Conservation (phyloP, 2,329 filamentous ascomycete genomes). For the Simplicillium aogashimaense region DNA sequence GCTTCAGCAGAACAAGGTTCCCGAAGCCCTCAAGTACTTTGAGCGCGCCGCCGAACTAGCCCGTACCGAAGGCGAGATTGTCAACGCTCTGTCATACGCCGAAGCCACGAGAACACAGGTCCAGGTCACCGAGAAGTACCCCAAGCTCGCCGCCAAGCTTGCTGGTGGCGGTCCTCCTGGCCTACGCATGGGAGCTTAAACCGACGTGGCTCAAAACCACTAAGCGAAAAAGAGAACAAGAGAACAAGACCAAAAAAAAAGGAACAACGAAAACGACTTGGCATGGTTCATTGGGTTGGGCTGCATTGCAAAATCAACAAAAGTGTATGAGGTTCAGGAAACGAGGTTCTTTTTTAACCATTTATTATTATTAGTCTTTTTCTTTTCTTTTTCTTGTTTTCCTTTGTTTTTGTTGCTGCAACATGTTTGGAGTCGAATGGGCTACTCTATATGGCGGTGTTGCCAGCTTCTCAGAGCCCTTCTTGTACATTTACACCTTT, state of each 20-base stretch:
- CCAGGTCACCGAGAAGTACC: slow-evolving; percentile 81
- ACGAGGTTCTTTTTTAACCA: too few relatives aligned
- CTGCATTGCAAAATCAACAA: too few relatives aligned
- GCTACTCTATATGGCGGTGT: too few relatives aligned
- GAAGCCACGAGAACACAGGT: slow-evolving; percentile 95
- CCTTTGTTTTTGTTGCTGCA: background rate
- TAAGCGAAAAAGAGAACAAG: background rate
- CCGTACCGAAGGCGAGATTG: slow-evolving; percentile 87
- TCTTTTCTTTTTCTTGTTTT: background rate
- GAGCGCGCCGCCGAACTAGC: slow-evolving; percentile 92
- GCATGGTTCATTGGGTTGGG: too few relatives aligned
- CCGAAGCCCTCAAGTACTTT: slow-evolving; percentile 91
- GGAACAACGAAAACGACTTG: background rate
- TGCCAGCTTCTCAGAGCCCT: too few relatives aligned
- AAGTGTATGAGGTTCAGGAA: background rate
- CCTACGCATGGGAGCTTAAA: slow-evolving; percentile 21
- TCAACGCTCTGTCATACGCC: slow-evolving; percentile 93
- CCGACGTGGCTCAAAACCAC: background rate
- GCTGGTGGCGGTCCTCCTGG: slow-evolving; percentile 22
- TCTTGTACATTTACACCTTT: background rate
- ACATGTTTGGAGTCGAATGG: too few relatives aligned
- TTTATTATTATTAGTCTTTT: background rate
- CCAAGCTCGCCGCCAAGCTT: slow-evolving; percentile 65
- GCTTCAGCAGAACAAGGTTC: slow-evolving; percentile 94
- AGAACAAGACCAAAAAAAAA: background rate